Evolutionary conservation across 225 moss, liverwort and hornwort genomes (phyloP).

Genomic region (Physcomitrium patens): DNA sequence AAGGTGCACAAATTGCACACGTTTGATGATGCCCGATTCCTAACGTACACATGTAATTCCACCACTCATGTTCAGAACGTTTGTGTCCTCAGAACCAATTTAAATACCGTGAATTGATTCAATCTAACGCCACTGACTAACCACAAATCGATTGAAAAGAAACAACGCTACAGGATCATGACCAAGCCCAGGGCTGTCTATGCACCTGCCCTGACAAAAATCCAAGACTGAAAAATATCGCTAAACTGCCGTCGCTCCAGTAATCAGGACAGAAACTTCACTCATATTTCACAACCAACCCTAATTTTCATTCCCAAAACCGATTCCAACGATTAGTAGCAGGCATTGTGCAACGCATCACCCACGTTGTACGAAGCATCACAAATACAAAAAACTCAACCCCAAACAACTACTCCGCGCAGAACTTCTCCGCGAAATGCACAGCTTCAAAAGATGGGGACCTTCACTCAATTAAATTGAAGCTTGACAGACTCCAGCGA

Average conservation of each 20-base stretch:
- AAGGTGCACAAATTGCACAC: neutral
- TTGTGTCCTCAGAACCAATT: no score
- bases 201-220: neutral
- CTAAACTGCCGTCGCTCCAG: neutral
- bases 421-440: no score
- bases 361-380: neutral
- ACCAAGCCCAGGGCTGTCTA: neutral
- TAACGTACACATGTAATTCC: no score
- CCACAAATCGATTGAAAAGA: slow-evolving; percentile 2
- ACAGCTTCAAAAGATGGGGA: no score
- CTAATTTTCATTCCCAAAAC: neutral
- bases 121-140: neutral
- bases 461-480: no score
- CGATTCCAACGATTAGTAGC: neutral
- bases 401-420: no score
- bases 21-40: no score
- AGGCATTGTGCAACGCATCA: neutral
- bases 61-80: no score
- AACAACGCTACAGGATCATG: slow-evolving; percentile 4
- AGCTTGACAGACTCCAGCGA: no score
- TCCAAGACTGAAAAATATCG: neutral
- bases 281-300: neutral
- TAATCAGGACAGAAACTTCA: neutral
- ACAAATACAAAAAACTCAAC: no score
- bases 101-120: no score